A percentile compares a stretch with the other conserved stretches of the same genome.
phyloP scores from a whole-genome alignment of 163 green algal species.

The Trebouxiophyceae sp. region DNA sequence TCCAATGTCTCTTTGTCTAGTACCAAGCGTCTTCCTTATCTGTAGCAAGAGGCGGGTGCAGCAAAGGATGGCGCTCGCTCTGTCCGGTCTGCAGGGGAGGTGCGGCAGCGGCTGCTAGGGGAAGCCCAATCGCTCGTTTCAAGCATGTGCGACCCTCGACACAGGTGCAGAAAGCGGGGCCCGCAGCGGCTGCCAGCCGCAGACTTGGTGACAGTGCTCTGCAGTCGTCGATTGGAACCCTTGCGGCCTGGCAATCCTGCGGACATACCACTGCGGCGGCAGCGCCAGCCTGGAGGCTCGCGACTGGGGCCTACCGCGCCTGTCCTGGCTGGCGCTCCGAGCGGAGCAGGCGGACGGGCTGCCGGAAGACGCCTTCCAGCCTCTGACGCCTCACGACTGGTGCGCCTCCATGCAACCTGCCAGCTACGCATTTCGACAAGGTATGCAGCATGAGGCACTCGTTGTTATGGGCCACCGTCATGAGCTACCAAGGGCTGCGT shows the following conservation, averaged over 20 bases:
- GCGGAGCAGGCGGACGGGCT: slow-evolving; percentile 29
- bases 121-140: not conserved
- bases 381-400: slow-evolving; percentile 1
- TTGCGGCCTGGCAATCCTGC: slow-evolving; percentile 21
- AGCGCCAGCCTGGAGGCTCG: not conserved
- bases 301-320: slow-evolving; percentile 41
- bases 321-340: slow-evolving; percentile 51
- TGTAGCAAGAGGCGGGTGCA: too few relatives aligned
- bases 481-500: too few relatives aligned
- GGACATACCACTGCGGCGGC: slow-evolving; percentile 53
- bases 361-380: slow-evolving; percentile 18
- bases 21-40: too few relatives aligned
- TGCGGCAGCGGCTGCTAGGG: not conserved
- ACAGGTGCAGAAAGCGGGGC: not conserved
- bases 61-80: too few relatives aligned
- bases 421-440: too few relatives aligned
- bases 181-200: not conserved
- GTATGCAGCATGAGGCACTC: too few relatives aligned
- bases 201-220: slow-evolving; percentile 1
- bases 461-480: too few relatives aligned
- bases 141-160: not conserved
- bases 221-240: slow-evolving; percentile 80
- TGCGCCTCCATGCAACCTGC: not conserved
- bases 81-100: too few relatives aligned
- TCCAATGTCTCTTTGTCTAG: too few relatives aligned